Conservation (phyloP, 1,139 yeast species). For the Kurtzmaniella quercitrusa region DNA sequence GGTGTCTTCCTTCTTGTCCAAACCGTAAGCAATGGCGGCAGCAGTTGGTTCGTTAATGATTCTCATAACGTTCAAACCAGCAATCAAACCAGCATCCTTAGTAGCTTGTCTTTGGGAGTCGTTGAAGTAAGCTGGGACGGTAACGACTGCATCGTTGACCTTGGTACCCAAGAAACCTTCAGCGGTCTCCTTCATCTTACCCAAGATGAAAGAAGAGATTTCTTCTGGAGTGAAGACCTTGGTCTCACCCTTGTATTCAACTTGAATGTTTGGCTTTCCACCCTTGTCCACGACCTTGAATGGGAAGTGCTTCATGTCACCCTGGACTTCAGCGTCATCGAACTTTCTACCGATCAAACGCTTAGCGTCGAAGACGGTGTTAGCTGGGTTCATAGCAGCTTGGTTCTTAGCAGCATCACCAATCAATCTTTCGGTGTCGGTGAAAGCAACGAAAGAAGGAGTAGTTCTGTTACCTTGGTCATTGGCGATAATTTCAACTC, state of each 20-base stretch:
- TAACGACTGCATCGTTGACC: conserved; percentile 92
- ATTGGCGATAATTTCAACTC: conserved; percentile 89
- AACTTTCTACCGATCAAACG: conserved; percentile 89
- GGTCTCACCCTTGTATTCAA: conserved; percentile 63
- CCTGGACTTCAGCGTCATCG: conserved; percentile 87
- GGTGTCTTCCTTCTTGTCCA: conserved; percentile 77
- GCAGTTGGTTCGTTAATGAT: conserved; percentile 98
- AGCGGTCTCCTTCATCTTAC: conserved; percentile 95
- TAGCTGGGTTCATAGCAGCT: conserved; percentile 64
- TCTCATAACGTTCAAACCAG: conserved; percentile 94
- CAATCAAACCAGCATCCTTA: conserved; percentile 97
- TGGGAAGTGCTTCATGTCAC: conserved; percentile 96
- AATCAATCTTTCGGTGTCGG: conserved; percentile 62
- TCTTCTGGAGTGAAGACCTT: conserved; percentile 64
- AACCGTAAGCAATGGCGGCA: conserved; percentile 98
- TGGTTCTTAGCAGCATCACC: conserved; percentile 74
- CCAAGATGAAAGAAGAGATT: conserved; percentile 62
- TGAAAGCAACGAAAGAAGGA: conserved; percentile 66
- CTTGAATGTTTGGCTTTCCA: conserved; percentile 59
- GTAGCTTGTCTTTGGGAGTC: conserved; percentile 98
- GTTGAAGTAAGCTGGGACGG: conserved; percentile 97
- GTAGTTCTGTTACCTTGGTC: conserved; percentile 98
- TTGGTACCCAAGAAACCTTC: conserved; percentile 92
- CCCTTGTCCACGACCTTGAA: conserved; percentile 75
- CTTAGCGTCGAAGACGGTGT: conserved; percentile 66